A percentile compares a stretch with the other conserved stretches of the same genome.
Evolutionary conservation across 495 filamentous ascomycete species (phyloP).

Genomic region (Neurospora tetrasperma): DNA sequence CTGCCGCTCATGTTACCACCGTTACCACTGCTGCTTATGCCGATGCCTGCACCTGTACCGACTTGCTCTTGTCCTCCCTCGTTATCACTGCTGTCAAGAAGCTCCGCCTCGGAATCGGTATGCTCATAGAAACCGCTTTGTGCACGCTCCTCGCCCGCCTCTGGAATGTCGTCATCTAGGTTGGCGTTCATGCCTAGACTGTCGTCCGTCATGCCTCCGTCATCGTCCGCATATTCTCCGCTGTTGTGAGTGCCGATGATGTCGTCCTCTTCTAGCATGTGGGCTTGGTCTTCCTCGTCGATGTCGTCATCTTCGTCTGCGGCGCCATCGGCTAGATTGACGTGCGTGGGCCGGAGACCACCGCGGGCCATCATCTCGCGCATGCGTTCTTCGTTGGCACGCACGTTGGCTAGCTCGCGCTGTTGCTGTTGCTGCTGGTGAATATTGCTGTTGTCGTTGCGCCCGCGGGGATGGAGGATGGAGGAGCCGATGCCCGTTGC

Average conservation of each 20-base stretch:
- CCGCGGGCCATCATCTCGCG: conserved; percentile 38
- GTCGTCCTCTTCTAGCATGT: conserved; percentile 46
- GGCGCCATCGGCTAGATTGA: conserved; percentile 25
- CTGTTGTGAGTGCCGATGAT: conserved; percentile 17
- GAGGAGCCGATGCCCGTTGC: conserved; percentile 12
- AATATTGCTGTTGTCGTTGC: not conserved
- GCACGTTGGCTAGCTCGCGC: conserved; percentile 23
- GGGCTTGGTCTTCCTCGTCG: conserved; percentile 35
- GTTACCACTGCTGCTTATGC: not conserved
- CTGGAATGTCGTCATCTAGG: conserved; percentile 58
- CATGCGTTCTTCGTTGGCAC: conserved; percentile 34
- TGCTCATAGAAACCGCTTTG: conserved; percentile 55
- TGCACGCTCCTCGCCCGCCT: conserved; percentile 34
- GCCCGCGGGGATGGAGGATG: not conserved
- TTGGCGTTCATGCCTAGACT: conserved; percentile 47
- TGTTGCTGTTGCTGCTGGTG: conserved; percentile 6
- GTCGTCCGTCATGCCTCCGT: conserved; percentile 19
- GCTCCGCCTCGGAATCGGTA: conserved; percentile 72
- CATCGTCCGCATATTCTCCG: conserved; percentile 12
- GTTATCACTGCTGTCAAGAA: conserved; percentile 34
- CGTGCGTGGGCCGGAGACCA: not conserved
- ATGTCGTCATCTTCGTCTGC: conserved; percentile 32
- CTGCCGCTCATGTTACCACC: not conserved
- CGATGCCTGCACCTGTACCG: conserved; percentile 8
- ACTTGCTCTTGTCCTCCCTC: conserved; percentile 21